Percentiles rank a stretch among this genome's conserved stretches.
phyloP scores from a whole-genome alignment of 257 asterid genomes.

The Buddleja alternifolia region DNA sequence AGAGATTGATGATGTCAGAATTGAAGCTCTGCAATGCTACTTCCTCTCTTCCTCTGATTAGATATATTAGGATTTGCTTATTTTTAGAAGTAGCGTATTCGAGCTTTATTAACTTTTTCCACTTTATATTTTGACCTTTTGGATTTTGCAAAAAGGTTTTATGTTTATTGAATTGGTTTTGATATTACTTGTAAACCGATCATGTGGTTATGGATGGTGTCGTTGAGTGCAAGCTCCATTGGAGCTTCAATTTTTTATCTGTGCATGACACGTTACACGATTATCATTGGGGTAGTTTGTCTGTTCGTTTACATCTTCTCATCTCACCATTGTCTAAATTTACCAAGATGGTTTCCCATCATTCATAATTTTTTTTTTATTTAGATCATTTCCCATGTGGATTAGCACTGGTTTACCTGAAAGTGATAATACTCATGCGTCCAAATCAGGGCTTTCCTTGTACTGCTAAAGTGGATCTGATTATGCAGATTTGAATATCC shows the following conservation, averaged over 20 bases:
- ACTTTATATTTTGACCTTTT: not conserved
- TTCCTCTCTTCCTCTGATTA: not conserved
- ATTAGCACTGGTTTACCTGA: slow-evolving; percentile 18
- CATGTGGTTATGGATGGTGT: slow-evolving; percentile 11
- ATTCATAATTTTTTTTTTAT: not conserved
- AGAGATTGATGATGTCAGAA: slow-evolving; percentile 26
- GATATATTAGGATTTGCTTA: not conserved
- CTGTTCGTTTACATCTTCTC: too few species aligned
- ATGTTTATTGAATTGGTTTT: slow-evolving; percentile 4
- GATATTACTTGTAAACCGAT: slow-evolving; percentile 5
- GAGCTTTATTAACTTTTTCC: not conserved
- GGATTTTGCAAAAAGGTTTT: not conserved
- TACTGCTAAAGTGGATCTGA: slow-evolving; percentile 34
- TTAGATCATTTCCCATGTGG: slow-evolving; percentile 8
- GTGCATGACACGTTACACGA: too few species aligned
- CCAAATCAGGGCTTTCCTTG: slow-evolving; percentile 1
- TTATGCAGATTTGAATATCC: slow-evolving; percentile 93
- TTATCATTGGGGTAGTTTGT: too few species aligned
- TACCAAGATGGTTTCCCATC: not conserved
- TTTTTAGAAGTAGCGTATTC: slow-evolving; percentile 7
- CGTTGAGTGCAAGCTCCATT: slow-evolving; percentile 6
- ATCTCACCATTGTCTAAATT: slow-evolving; percentile 3
- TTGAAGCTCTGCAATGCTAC: slow-evolving; percentile 14
- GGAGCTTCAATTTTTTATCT: slow-evolving; percentile 16
- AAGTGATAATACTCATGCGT: slow-evolving; percentile 10